These are phyloP conservation scores for Trypanosoma scelopori DNA, from an alignment of 208 protist genomes.

Conservation along the genomic window DNA sequence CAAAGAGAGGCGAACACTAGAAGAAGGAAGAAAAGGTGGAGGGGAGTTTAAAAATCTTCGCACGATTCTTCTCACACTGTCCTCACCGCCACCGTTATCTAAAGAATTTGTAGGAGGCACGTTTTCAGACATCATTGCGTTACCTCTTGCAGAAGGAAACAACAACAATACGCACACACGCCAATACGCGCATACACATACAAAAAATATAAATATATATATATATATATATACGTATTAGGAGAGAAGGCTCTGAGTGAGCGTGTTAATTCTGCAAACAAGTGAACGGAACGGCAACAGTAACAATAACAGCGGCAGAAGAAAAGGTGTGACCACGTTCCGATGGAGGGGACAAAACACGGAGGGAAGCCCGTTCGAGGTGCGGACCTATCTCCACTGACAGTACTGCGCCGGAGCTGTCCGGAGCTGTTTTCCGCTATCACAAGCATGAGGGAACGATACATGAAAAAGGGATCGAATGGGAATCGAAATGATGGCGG, in stretches of 20 bases:
- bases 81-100: too few species aligned
- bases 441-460: neutral
- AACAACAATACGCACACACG: too few species aligned
- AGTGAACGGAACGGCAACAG: neutral
- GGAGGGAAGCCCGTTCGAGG: neutral
- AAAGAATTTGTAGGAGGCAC: too few species aligned
- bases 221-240: constrained; percentile 14
- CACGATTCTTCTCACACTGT: too few species aligned
- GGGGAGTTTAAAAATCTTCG: neutral
- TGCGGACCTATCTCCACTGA: constrained; percentile 1
- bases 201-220: neutral
- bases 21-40: neutral
- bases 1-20: too few species aligned
- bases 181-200: neutral
- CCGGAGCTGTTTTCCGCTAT: constrained; percentile 13
- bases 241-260: constrained; percentile 1
- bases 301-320: too few species aligned
- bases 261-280: neutral
- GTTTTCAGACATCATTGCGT: too few species aligned
- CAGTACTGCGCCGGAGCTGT: neutral
- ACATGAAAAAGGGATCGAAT: constrained; percentile 1
- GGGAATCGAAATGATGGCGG: neutral
- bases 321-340: neutral
- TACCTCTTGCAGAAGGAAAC: neutral
- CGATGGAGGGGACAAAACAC: constrained; percentile 14